A percentile compares a stretch with the other conserved stretches of the same genome.
These are phyloP conservation scores for Glycine latifolia DNA, from an alignment of 306 rosid genomes.

Conservation along the genomic window DNA sequence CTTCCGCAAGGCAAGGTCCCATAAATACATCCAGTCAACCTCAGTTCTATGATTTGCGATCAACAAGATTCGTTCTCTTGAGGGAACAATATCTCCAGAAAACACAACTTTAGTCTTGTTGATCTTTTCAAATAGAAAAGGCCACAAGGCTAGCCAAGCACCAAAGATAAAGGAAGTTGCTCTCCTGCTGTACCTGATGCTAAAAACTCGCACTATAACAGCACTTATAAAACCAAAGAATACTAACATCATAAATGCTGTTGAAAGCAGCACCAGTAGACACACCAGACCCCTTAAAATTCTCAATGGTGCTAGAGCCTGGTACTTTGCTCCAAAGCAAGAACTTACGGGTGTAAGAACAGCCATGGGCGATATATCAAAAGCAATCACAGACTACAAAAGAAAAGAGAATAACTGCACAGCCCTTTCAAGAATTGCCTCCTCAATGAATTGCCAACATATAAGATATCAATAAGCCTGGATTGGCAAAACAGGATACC, in stretches of 20 bases:
- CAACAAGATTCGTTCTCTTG: slow-evolving; percentile 65
- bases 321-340: slow-evolving; percentile 41
- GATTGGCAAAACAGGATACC: background rate
- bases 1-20: slow-evolving; percentile 86
- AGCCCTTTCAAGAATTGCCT: slow-evolving; percentile 4
- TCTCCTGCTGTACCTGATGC: slow-evolving; percentile 71
- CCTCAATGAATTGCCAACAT: slow-evolving; percentile 6
- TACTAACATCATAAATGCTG: slow-evolving; percentile 77
- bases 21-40: slow-evolving; percentile 91
- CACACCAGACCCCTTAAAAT: slow-evolving; percentile 69
- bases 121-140: slow-evolving; percentile 80
- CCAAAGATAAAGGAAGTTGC: slow-evolving; percentile 75
- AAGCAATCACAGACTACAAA: slow-evolving; percentile 37
- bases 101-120: slow-evolving; percentile 75
- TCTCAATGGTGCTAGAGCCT: slow-evolving; percentile 56
- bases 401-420: slow-evolving; percentile 36
- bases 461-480: background rate
- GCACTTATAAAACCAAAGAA: slow-evolving; percentile 65
- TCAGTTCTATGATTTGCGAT: slow-evolving; percentile 88
- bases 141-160: slow-evolving; percentile 90
- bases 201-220: slow-evolving; percentile 65
- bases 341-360: slow-evolving; percentile 48
- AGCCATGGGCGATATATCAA: slow-evolving; percentile 54
- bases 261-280: slow-evolving; percentile 65
- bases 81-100: slow-evolving; percentile 73